Conservation (phyloP, 768 basidiomycete genomes). For the Trichaptum fuscoviolaceum region DNA sequence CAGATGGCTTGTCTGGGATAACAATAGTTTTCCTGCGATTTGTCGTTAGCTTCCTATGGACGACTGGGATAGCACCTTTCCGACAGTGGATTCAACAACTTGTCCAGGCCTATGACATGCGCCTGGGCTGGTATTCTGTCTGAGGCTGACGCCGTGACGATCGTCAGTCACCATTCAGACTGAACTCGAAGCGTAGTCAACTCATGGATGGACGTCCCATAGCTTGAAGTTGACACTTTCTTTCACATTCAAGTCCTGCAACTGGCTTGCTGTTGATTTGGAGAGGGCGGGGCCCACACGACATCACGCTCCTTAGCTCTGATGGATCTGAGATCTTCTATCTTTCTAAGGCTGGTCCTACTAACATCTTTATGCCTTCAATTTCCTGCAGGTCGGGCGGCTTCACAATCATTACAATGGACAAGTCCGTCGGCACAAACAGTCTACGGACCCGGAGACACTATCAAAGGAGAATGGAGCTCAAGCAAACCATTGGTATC, state of each 20-base stretch:
- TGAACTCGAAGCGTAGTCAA: not conserved
- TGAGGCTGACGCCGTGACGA: not conserved
- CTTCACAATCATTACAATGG: constrained; percentile 15
- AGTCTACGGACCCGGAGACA: constrained; percentile 24
- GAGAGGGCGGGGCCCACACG: not conserved
- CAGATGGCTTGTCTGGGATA: too few relatives aligned
- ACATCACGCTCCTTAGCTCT: not conserved
- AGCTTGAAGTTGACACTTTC: not conserved
- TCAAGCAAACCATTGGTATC: constrained; percentile 21
- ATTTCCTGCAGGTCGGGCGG: not conserved
- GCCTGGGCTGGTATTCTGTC: not conserved
- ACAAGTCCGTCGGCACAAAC: constrained; percentile 23
- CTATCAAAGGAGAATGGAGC: constrained; percentile 27
- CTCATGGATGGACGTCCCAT: not conserved
- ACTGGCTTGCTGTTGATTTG: not conserved
- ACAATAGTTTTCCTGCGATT: too few relatives aligned
- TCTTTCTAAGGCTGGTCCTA: not conserved
- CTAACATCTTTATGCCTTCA: not conserved
- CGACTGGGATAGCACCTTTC: too few relatives aligned
- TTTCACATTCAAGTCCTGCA: not conserved
- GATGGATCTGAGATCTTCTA: not conserved
- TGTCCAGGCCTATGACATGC: not conserved
- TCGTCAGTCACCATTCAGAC: not conserved
- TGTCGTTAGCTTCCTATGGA: too few relatives aligned
- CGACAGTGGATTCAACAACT: too few relatives aligned